phyloP scores from a whole-genome alignment of 192 early-diverging fungal genomes.

The Pilaira anomala region DNA sequence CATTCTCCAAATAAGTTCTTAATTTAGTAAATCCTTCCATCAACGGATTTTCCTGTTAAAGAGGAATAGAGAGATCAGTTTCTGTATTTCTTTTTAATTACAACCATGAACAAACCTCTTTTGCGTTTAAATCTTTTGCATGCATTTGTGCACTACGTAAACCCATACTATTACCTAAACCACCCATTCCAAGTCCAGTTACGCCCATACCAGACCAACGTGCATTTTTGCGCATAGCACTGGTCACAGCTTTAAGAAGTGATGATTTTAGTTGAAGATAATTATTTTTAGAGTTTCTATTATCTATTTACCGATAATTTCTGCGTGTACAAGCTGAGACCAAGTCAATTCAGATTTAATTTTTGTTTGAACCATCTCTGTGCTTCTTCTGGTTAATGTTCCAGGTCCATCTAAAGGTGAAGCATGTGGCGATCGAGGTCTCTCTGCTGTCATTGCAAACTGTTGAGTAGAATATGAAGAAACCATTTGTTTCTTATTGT shows the following conservation, averaged over 20 bases:
- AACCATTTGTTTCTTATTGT: conserved; percentile 1
- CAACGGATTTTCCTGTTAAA: conserved; percentile 57
- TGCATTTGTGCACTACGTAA: conserved; percentile 41
- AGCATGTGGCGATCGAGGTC: background rate
- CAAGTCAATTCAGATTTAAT: conserved; percentile 59
- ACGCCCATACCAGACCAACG: conserved; percentile 68
- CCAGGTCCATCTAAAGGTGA: background rate
- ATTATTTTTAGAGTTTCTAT: no score
- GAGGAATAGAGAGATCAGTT: background rate
- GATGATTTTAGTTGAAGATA: no score
- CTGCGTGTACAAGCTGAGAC: conserved; percentile 68
- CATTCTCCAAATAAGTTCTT: conserved; percentile 51
- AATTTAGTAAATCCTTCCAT: conserved; percentile 69
- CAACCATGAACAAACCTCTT: conserved; percentile 40
- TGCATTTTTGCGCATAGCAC: conserved; percentile 79
- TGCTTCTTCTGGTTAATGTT: background rate
- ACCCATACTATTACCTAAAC: conserved; percentile 59
- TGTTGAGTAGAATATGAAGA: conserved; percentile 5
- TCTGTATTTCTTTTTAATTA: background rate
- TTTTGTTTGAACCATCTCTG: background rate
- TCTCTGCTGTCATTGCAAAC: conserved; percentile 5
- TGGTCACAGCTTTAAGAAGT: conserved; percentile 51
- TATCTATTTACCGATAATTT: conserved; percentile 55
- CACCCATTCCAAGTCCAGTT: conserved; percentile 53
- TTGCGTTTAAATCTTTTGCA: conserved; percentile 41